Base-by-base conservation (phyloP, 306 rosid genomes). In the Pueraria montana region DNA sequence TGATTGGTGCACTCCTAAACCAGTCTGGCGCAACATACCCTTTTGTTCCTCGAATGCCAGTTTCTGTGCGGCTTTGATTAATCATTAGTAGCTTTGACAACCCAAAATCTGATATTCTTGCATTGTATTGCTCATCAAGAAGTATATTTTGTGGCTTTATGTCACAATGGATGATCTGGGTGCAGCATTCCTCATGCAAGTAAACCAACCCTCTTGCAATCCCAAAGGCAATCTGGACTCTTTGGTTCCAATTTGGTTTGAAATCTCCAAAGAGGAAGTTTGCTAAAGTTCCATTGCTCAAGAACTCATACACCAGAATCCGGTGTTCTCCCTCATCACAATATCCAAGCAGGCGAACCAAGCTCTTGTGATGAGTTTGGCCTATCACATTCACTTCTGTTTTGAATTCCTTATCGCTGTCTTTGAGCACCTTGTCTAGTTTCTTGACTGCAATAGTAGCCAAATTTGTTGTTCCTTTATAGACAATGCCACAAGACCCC, bases 11-110 rank as follows among this genome's bases (percentile, higher is more conserved):
- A 77, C 56, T 82, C 72, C 68, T 82, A 30, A 75, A 55, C 81
- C 86, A 82, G 38, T 82, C 86, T 13, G 81, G 86, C 5, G 82
- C 77, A 58, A 82, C 58, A 48, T 82, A 82, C 42, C 86, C 86
- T 55, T 59, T 82, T 40, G 85, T 75, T 59, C 85, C 81, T 75
- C 85, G 48, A 18, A 75, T 69, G 14, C 63, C 85, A 2, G 81
- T 82, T 76, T 66, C 32, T 0, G 85, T 82, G 30, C 10, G 75
- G 23, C 77, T 82, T 67, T 76, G 77, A 55, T 76, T 70, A 6
- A 48, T 69, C 72, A 27, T 27, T 4, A 82, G 45, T 17, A 76
- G 43, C 34, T 82, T 82, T 20, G 85, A 73, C 59, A 82, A 32
- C 26, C 85, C 85, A 4, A 82, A 82, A 56, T 82, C 85, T 9